These are phyloP conservation scores for Ballota nigra DNA, from an alignment of 257 asterid species.

Conservation along the genomic window DNA sequence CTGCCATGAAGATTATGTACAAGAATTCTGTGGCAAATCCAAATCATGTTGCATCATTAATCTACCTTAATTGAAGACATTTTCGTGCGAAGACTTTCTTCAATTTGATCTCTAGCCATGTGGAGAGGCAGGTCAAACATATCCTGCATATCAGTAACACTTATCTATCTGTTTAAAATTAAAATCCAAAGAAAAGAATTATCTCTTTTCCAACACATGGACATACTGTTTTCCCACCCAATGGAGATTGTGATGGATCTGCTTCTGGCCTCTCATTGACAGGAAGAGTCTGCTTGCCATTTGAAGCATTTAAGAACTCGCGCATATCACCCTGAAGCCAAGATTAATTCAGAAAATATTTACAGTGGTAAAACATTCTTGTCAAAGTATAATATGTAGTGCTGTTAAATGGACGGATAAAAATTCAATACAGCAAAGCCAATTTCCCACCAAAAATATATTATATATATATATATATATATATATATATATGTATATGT, in stretches of 20 bases:
- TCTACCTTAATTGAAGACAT: slow-evolving; percentile 81
- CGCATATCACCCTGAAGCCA: slow-evolving; percentile 77
- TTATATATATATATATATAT: too few relatives aligned
- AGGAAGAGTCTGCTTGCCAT: slow-evolving; percentile 61
- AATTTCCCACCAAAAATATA: neutral
- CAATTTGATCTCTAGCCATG: slow-evolving; percentile 88
- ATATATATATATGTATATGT: too few relatives aligned
- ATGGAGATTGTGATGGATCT: slow-evolving; percentile 73
- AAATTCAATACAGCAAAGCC: neutral
- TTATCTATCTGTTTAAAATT: neutral
- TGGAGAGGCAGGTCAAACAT: slow-evolving; percentile 88
- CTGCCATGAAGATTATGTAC: neutral
- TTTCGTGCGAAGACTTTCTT: slow-evolving; percentile 72
- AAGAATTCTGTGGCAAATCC: neutral
- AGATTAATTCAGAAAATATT: slow-evolving; percentile 17
- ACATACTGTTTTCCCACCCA: slow-evolving; percentile 86
- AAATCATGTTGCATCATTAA: neutral
- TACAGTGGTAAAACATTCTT: slow-evolving; percentile 8
- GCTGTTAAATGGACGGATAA: neutral
- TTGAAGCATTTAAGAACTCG: slow-evolving; percentile 76
- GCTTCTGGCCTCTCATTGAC: slow-evolving; percentile 56
- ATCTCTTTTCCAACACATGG: slow-evolving; percentile 7
- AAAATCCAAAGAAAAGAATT: slow-evolving; percentile 2
- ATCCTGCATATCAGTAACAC: slow-evolving; percentile 36
- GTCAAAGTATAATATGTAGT: slow-evolving; percentile 1